phyloP scores from a whole-genome alignment of 1,284 basidiomycete species.

The Ceratobasidium sp. region DNA sequence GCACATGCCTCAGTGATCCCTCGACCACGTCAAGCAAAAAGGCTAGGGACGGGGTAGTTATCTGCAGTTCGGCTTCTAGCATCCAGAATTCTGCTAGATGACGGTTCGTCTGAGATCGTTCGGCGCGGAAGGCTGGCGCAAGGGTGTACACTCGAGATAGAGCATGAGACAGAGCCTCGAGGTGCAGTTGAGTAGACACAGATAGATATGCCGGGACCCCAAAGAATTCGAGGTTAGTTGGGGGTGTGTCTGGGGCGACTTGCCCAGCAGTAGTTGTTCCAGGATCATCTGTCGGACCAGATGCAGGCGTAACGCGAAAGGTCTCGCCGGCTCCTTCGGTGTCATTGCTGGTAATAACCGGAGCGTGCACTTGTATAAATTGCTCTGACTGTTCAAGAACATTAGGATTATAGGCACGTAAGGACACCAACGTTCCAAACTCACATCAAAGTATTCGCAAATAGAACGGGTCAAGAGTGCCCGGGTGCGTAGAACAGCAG shows the following conservation, averaged over 20 bases:
- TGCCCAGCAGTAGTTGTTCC: slow-evolving; percentile 42
- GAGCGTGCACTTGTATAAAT: slow-evolving; percentile 84
- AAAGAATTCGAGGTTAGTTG: slow-evolving; percentile 68
- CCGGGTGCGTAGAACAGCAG: slow-evolving; percentile 79
- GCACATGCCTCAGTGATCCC: slow-evolving; percentile 64
- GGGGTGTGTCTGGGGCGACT: slow-evolving; percentile 41
- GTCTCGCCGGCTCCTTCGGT: slow-evolving; percentile 98
- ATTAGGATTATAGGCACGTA: slow-evolving; percentile 29
- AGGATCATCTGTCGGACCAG: slow-evolving; percentile 11
- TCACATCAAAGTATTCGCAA: slow-evolving; percentile 75
- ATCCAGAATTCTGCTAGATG: slow-evolving; percentile 99
- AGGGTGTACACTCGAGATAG: slow-evolving; percentile 89
- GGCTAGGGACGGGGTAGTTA: slow-evolving; percentile 58
- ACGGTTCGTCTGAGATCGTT: slow-evolving; percentile 86
- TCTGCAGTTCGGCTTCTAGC: slow-evolving; percentile 88
- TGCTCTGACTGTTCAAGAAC: slow-evolving; percentile 67
- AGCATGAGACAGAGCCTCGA: slow-evolving; percentile 86
- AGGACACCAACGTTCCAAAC: slow-evolving; percentile 48
- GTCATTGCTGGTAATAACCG: slow-evolving; percentile 90
- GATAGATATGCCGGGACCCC: slow-evolving; percentile 84
- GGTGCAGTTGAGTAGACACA: slow-evolving; percentile 94
- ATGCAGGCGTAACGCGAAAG: slow-evolving; percentile 70
- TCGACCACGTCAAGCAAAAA: slow-evolving; percentile 81
- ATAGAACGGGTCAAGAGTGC: slow-evolving; percentile 66
- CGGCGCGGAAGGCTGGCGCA: slow-evolving; percentile 92